Conservation (phyloP, 352 stramenopile genomes). For the Globisporangium nodosum region DNA sequence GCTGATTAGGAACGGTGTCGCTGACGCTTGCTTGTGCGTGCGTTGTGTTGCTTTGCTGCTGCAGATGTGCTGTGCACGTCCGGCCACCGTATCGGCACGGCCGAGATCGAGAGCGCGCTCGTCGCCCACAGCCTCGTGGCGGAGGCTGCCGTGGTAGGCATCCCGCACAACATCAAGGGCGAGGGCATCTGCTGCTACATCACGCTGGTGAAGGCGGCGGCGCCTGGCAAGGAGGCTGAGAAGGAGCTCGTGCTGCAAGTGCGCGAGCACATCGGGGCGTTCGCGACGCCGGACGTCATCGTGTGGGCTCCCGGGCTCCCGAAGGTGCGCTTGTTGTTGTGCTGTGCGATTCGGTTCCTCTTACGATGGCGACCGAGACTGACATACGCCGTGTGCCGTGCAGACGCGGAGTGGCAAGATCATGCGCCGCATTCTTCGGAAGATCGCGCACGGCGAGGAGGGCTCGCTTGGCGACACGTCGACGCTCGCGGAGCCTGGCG, state of each 20-base stretch:
- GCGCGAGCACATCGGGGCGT: constrained; percentile 92
- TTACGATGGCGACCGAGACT: neutral
- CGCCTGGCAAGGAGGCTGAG: constrained; percentile 48
- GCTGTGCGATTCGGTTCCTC: neutral
- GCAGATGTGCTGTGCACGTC: constrained; percentile 95
- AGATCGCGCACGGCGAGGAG: constrained; percentile 95
- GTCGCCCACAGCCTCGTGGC: constrained; percentile 90
- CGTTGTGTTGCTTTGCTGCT: neutral
- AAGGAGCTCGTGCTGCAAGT: constrained; percentile 81
- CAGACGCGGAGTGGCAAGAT: constrained; percentile 97
- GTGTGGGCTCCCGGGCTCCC: constrained; percentile 89
- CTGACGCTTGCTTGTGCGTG: constrained; percentile 7
- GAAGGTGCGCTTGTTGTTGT: constrained; percentile 41
- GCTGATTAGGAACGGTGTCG: neutral
- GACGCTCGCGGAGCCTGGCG: constrained; percentile 94
- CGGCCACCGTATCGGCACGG: constrained; percentile 88
- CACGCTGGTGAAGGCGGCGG: constrained; percentile 85
- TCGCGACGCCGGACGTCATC: constrained; percentile 96
- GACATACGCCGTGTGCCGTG: neutral
- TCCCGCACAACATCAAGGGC: constrained; percentile 96
- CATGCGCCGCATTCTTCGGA: constrained; percentile 98
- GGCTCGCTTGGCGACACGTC: constrained; percentile 95
- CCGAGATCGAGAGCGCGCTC: constrained; percentile 88
- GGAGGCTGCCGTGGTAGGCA: constrained; percentile 93
- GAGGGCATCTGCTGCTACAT: constrained; percentile 95